Conservation (phyloP, 192 early-diverging fungal genomes). For the Linderina pennispora region DNA sequence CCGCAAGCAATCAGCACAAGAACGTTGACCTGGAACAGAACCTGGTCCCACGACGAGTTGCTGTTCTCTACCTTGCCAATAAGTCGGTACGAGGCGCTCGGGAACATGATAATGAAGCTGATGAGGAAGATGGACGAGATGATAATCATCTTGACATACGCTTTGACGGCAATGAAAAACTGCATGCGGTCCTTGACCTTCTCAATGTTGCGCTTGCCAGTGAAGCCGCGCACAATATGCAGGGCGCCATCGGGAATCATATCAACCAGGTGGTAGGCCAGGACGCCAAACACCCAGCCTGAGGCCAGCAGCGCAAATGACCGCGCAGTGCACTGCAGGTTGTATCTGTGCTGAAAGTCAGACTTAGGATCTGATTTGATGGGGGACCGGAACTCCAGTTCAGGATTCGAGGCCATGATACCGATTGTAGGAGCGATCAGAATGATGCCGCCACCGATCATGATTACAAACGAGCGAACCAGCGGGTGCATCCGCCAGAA, state of each 20-base stretch:
- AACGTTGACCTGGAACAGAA: slow-evolving; percentile 51
- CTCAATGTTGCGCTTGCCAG: slow-evolving; percentile 42
- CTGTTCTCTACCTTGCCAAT: slow-evolving; percentile 31
- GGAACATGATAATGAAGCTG: slow-evolving; percentile 51
- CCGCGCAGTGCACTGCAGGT: slow-evolving; percentile 27
- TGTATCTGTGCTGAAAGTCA: slow-evolving; percentile 25
- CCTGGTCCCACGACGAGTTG: slow-evolving; percentile 42
- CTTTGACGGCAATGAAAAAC: slow-evolving; percentile 51
- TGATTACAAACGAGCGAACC: slow-evolving; percentile 48
- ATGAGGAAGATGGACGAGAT: slow-evolving; percentile 47
- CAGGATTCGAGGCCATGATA: slow-evolving; percentile 37
- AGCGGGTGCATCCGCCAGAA: slow-evolving; percentile 55
- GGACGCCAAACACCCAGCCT: slow-evolving; percentile 45
- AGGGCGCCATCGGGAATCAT: slow-evolving; percentile 51
- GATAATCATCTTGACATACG: slow-evolving; percentile 52
- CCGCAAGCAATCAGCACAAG: slow-evolving; percentile 45
- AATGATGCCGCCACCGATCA: slow-evolving; percentile 48
- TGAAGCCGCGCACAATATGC: slow-evolving; percentile 39
- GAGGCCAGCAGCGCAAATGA: slow-evolving; percentile 46
- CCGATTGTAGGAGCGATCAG: slow-evolving; percentile 49
- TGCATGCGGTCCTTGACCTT: slow-evolving; percentile 49
- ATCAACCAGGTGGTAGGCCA: slow-evolving; percentile 52
- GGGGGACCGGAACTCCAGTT: slow-evolving; percentile 26
- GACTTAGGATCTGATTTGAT: background rate
- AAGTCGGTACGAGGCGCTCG: slow-evolving; percentile 41